Percentiles rank a stretch among this genome's conserved stretches.
Evolutionary conservation across 768 basidiomycete species (phyloP).

Genomic region (Peribolospora kevripleyi): DNA sequence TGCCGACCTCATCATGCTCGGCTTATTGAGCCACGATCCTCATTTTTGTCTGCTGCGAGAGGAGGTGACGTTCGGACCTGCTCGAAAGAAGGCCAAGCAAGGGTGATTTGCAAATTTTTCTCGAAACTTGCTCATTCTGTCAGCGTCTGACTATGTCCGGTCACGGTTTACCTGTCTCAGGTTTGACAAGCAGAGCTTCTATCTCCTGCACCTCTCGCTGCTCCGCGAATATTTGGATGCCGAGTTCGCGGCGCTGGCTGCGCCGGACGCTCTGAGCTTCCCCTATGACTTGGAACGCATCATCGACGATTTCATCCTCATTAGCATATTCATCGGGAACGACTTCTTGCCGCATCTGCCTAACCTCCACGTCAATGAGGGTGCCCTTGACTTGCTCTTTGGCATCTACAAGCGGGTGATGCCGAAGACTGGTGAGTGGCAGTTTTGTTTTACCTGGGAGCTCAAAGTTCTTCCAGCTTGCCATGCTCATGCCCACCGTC

Average conservation of each 20-base stretch:
- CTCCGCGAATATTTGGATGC: constrained; percentile 93
- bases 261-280: constrained; percentile 38
- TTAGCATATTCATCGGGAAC: constrained; percentile 93
- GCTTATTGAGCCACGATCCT: constrained; percentile 85
- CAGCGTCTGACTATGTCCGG: not conserved
- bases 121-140: not conserved
- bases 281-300: constrained; percentile 71
- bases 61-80: constrained; percentile 90
- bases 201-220: constrained; percentile 74
- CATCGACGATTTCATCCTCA: constrained; percentile 91
- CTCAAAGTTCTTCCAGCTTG: not conserved
- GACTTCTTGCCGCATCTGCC: constrained; percentile 93
- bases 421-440: constrained; percentile 38
- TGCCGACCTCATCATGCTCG: constrained; percentile 95
- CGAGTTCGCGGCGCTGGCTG: constrained; percentile 46
- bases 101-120: constrained; percentile 1
- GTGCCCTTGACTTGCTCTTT: constrained; percentile 75
- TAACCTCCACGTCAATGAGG: constrained; percentile 91
- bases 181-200: constrained; percentile 68
- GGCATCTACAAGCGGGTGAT: constrained; percentile 85
- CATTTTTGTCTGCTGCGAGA: constrained; percentile 94
- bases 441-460: constrained; percentile 7
- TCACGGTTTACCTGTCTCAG: constrained; percentile 12
- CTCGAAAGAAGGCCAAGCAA: constrained; percentile 38
- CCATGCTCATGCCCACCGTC: not conserved